phyloP scores from a whole-genome alignment of 495 filamentous ascomycete species.

The Aspergillus wentii region DNA sequence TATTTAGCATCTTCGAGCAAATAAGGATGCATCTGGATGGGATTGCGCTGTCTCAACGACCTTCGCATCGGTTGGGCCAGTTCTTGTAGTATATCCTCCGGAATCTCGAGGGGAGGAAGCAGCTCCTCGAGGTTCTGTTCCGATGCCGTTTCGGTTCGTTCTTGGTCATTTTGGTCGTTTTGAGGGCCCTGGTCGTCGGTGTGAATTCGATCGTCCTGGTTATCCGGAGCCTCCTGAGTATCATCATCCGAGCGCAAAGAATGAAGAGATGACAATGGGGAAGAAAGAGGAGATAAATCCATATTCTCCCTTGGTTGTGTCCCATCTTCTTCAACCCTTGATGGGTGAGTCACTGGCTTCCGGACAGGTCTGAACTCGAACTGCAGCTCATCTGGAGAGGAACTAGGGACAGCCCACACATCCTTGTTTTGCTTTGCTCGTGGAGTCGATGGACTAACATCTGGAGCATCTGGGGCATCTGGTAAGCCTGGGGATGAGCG shows the following conservation, averaged over 20 bases:
- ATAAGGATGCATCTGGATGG: slow-evolving; percentile 74
- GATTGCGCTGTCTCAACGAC: slow-evolving; percentile 62
- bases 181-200: not conserved
- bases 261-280: slow-evolving; percentile 27
- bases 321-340: slow-evolving; percentile 1
- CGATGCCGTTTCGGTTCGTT: not conserved
- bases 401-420: slow-evolving; percentile 18
- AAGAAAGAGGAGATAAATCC: slow-evolving; percentile 40
- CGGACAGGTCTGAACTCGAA: slow-evolving; percentile 12
- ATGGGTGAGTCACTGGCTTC: slow-evolving; percentile 4
- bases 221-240: too few species aligned
- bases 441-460: slow-evolving; percentile 10
- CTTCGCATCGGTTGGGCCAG: slow-evolving; percentile 28
- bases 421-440: slow-evolving; percentile 6
- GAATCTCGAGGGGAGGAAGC: slow-evolving; percentile 22
- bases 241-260: slow-evolving; percentile 9
- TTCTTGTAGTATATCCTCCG: slow-evolving; percentile 26
- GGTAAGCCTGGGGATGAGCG: slow-evolving; percentile 2
- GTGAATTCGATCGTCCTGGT: too few species aligned
- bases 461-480: slow-evolving; percentile 1
- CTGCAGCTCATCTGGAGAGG: slow-evolving; percentile 34
- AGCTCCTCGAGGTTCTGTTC: slow-evolving; percentile 12
- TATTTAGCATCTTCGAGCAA: slow-evolving; percentile 64
- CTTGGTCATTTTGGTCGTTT: slow-evolving; percentile 1
- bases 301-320: slow-evolving; percentile 3